These are phyloP conservation scores for Tulasnella sp. DNA, from an alignment of 768 basidiomycete genomes.

Conservation along the genomic window DNA sequence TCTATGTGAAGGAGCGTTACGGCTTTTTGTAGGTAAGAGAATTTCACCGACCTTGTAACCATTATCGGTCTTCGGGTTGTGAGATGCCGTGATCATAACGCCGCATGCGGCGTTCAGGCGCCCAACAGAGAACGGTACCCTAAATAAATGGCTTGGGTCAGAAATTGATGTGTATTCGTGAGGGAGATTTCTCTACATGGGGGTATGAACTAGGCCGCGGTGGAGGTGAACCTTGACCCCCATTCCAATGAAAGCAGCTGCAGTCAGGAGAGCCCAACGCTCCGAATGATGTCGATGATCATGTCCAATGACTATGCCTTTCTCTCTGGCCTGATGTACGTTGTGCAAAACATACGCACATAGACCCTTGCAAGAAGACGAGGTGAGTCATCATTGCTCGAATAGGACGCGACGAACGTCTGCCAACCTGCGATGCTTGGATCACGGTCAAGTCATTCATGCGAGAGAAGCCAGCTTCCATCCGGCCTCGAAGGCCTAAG, in stretches of 20 bases:
- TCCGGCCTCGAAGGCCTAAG: conserved; percentile 60
- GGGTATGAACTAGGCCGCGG: conserved; percentile 65
- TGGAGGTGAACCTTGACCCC: conserved; percentile 61
- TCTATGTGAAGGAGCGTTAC: not conserved
- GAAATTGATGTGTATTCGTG: too few relatives aligned
- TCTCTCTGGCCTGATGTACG: conserved; percentile 39
- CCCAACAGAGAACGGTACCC: conserved; percentile 71
- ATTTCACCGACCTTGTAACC: conserved; percentile 57
- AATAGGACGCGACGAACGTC: not conserved
- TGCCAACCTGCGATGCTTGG: conserved; percentile 65
- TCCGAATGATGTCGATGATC: conserved; percentile 77
- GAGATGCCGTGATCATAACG: conserved; percentile 81
- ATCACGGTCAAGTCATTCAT: conserved; percentile 84
- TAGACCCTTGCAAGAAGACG: conserved; percentile 43
- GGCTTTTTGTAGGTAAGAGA: not conserved
- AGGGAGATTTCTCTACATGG: conserved; percentile 39
- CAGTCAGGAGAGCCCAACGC: conserved; percentile 65
- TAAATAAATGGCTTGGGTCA: conserved; percentile 23
- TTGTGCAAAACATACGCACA: conserved; percentile 54
- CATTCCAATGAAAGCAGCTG: conserved; percentile 51
- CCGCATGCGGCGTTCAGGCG: conserved; percentile 61
- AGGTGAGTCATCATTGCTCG: not conserved
- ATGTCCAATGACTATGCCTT: conserved; percentile 74
- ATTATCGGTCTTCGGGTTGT: conserved; percentile 88
- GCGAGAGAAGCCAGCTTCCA: conserved; percentile 84